Evolutionary conservation across 495 filamentous ascomycete species (phyloP).

Genomic region (Trichocladium uniseriatum): DNA sequence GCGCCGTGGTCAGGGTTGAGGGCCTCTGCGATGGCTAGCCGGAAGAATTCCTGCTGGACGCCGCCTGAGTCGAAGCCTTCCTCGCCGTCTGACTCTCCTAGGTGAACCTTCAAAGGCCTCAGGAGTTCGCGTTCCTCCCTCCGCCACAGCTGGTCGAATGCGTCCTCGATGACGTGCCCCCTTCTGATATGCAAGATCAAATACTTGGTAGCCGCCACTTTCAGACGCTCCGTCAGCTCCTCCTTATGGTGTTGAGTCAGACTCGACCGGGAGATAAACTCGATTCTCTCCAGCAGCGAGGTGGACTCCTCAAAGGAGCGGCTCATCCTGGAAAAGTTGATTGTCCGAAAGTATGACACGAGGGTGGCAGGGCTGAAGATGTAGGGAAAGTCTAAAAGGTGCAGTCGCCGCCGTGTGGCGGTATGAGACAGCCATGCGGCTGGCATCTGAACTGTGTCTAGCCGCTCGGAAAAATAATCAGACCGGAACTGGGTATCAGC

Average conservation of each 20-base stretch:
- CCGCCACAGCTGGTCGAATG: constrained; percentile 81
- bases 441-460: constrained; percentile 70
- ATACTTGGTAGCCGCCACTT: constrained; percentile 57
- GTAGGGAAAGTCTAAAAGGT: constrained; percentile 74
- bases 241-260: constrained; percentile 37
- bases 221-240: constrained; percentile 51
- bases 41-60: constrained; percentile 93
- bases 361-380: constrained; percentile 64
- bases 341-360: constrained; percentile 78
- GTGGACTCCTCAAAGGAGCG: constrained; percentile 62
- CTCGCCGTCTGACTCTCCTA: constrained; percentile 73
- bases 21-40: constrained; percentile 65
- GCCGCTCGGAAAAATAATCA: constrained; percentile 62
- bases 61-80: constrained; percentile 89
- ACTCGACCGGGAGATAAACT: constrained; percentile 46
- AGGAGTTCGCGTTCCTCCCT: constrained; percentile 73
- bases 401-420: constrained; percentile 52
- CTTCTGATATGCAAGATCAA: constrained; percentile 69
- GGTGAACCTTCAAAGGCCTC: constrained; percentile 76
- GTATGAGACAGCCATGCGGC: constrained; percentile 57
- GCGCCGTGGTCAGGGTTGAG: constrained; percentile 63
- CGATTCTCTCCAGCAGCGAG: constrained; percentile 51
- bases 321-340: constrained; percentile 78
- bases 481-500: constrained; percentile 60
- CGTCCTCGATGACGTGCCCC: constrained; percentile 60